Evolutionary conservation across 192 early-diverging fungal species (phyloP).

Genomic region (Lunasporangiospora selenospora): DNA sequence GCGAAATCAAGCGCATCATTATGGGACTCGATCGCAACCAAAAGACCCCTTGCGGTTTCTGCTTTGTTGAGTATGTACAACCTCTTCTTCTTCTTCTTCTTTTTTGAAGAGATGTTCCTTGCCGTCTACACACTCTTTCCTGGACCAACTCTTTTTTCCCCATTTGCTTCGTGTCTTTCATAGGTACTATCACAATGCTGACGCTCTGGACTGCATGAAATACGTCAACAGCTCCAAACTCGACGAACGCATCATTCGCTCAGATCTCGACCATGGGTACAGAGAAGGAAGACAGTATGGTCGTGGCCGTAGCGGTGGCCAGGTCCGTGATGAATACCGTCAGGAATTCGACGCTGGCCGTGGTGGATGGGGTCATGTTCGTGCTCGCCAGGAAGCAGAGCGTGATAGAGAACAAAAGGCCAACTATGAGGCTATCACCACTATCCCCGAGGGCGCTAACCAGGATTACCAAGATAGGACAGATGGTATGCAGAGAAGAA

Average conservation of each 20-base stretch:
- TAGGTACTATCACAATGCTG: slow-evolving; percentile 89
- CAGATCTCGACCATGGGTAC: slow-evolving; percentile 97
- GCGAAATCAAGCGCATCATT: slow-evolving; percentile 98
- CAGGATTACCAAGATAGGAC: slow-evolving; percentile 40
- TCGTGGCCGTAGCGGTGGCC: slow-evolving; percentile 92
- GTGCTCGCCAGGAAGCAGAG: slow-evolving; percentile 70
- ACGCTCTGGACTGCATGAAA: slow-evolving; percentile 93
- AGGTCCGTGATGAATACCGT: slow-evolving; percentile 95
- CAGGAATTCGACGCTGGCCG: slow-evolving; percentile 94
- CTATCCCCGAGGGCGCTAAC: slow-evolving; percentile 61
- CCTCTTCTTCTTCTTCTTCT: not conserved
- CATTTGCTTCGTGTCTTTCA: not conserved
- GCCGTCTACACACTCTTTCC: not conserved
- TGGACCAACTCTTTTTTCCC: not conserved
- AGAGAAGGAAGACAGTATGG: slow-evolving; percentile 93
- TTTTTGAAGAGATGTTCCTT: not conserved
- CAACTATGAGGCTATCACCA: slow-evolving; percentile 71
- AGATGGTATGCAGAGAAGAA: no score
- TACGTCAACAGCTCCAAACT: slow-evolving; percentile 95
- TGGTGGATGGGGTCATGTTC: slow-evolving; percentile 94
- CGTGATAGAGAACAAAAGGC: slow-evolving; percentile 69
- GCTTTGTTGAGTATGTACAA: slow-evolving; percentile 93
- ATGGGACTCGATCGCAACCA: slow-evolving; percentile 95
- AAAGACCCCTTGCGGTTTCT: slow-evolving; percentile 98
- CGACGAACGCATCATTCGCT: slow-evolving; percentile 94